A percentile compares a stretch with the other conserved stretches of the same genome.
phyloP scores from a whole-genome alignment of 2,329 filamentous ascomycete genomes.

The Purpureocillium takamizusanense region DNA sequence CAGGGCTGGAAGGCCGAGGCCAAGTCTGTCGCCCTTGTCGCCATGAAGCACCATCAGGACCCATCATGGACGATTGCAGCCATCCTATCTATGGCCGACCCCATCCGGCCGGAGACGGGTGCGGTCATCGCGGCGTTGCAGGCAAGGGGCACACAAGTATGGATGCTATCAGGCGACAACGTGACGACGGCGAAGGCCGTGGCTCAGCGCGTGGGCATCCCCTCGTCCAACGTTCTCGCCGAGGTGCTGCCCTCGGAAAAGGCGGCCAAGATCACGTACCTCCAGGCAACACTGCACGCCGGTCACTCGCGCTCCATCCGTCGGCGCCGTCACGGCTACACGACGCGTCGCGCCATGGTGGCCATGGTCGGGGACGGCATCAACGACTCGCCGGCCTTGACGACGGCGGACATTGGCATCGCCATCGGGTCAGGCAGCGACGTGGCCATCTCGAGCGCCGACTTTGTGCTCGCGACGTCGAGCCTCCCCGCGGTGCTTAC shows the following conservation, averaged over 20 bases:
- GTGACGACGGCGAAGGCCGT: conserved; percentile 74
- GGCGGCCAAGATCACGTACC: conserved; percentile 57
- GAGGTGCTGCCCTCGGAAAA: conserved; percentile 82
- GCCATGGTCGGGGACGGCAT: conserved; percentile 88
- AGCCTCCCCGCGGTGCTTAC: conserved; percentile 62
- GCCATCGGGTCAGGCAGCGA: conserved; percentile 79
- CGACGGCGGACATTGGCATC: conserved; percentile 73
- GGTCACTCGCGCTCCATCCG: background rate
- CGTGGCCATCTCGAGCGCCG: conserved; percentile 71
- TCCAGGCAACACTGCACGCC: conserved; percentile 44
- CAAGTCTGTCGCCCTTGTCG: conserved; percentile 55
- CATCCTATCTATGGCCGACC: conserved; percentile 70
- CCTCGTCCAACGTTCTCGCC: conserved; percentile 65
- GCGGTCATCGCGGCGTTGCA: conserved; percentile 57
- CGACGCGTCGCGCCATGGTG: conserved; percentile 40
- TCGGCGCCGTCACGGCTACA: conserved; percentile 11
- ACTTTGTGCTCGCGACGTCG: conserved; percentile 72
- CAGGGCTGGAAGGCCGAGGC: conserved; percentile 52
- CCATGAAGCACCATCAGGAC: conserved; percentile 23
- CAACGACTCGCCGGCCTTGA: conserved; percentile 78
- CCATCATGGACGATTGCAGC: conserved; percentile 46
- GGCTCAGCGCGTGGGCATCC: conserved; percentile 66
- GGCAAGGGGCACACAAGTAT: conserved; percentile 61
- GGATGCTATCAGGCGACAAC: conserved; percentile 93
- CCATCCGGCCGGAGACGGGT: conserved; percentile 64